phyloP scores from a whole-genome alignment of 1,284 basidiomycete genomes.

The Vanrija pseudolonga region DNA sequence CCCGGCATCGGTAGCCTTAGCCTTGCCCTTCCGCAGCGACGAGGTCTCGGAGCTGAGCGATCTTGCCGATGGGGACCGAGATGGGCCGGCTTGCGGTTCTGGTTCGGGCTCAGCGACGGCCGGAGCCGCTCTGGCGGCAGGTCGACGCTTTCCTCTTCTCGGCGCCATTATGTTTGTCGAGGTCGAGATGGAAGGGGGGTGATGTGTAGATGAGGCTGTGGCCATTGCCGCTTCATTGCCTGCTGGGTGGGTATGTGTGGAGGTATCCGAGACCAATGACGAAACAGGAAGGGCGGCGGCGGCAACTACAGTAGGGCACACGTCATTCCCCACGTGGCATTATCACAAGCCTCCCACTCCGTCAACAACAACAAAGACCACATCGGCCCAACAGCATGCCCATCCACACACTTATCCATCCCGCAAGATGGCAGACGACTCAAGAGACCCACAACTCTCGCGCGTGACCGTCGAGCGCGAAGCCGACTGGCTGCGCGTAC shows the following conservation, averaged over 20 bases:
- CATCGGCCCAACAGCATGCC: too few relatives aligned
- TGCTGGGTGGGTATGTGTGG: too few relatives aligned
- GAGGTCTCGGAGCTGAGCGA: neutral
- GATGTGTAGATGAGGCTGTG: too few relatives aligned
- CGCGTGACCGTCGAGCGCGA: constrained; percentile 40
- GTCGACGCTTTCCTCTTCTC: neutral
- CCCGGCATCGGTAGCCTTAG: constrained; percentile 2
- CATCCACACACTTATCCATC: too few relatives aligned
- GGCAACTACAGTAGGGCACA: too few relatives aligned
- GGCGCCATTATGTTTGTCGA: neutral
- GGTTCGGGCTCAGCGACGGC: neutral
- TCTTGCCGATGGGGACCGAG: constrained; percentile 1
- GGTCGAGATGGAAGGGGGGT: too few relatives aligned
- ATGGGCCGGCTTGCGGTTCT: constrained; percentile 11
- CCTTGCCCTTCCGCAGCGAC: constrained; percentile 14
- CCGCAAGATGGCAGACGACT: too few relatives aligned
- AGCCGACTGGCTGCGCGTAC: constrained; percentile 40
- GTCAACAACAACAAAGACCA: too few relatives aligned
- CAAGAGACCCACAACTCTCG: neutral
- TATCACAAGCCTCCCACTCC: too few relatives aligned
- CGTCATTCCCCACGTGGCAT: too few relatives aligned
- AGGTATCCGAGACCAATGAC: neutral
- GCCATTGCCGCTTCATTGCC: neutral
- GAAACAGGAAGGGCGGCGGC: neutral
- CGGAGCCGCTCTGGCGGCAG: neutral